Base-by-base conservation (phyloP, 1,284 basidiomycete genomes). In the Exobasidium rhododendri region DNA sequence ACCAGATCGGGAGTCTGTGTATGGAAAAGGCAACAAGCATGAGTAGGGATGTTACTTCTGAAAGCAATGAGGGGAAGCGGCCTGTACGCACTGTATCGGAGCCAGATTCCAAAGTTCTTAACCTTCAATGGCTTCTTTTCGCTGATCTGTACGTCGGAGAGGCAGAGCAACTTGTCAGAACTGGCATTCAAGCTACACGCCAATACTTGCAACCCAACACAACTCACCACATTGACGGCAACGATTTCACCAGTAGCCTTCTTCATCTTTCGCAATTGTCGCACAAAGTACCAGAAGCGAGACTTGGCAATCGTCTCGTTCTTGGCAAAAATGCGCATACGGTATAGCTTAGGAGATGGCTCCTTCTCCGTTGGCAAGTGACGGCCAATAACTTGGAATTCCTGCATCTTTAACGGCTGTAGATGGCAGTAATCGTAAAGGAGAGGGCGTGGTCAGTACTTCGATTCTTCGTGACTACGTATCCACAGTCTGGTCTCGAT, bases 101-200 rank as follows among this genome's bases (percentile, higher is more conserved):
- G 84, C 94, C 94, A 98, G 84, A 98, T 91, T 78, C 93, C 96
- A 81, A 98, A 97, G 89, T 97, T 97, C 88, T 98, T 98, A 82
- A 97, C 90, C 85, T 94, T 94, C 82, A 94, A 82, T 43, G 96
- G 94, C 83, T 90, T 92, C 86, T 91, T 93, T 85, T 98, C 94
- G 86, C 63, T 57, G 65, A 79, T 73, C 74, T 74, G 58, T 40
- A 40, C 35, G 7, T 7, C 35, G 7, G 7, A 17, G 10, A 40
- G 10, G 6, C 17, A 10, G 4, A 40, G 17, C 7, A 40, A 10
- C 10, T 17, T 17, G 17, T 40, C 35, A 44, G 43, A 14, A 22
- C 4, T 58, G 13, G 50, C 10, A 10, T 26, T 6, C 56, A 57
- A 24, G 30, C 30, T 13, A 3, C 24, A 13, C 57, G 52, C 24